Evolutionary conservation across 2,329 filamentous ascomycete genomes (phyloP).

Genomic region (Stachybotrys elegans): DNA sequence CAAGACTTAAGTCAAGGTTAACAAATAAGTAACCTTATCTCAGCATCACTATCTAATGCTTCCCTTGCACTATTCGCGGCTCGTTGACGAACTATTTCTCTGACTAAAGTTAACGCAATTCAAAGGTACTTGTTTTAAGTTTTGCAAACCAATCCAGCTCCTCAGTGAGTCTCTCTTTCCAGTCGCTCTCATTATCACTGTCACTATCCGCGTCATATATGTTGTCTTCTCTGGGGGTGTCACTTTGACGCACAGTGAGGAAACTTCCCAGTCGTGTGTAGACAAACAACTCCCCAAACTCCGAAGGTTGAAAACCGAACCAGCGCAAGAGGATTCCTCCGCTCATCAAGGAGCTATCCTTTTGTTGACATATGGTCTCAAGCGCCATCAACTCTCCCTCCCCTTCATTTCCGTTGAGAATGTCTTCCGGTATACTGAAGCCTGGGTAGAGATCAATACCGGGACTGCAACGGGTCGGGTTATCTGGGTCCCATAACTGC

Average conservation of each 20-base stretch:
- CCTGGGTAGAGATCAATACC: not conserved
- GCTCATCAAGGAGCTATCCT: not conserved
- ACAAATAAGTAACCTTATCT: no score
- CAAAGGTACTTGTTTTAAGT: not conserved
- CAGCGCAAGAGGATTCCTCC: not conserved
- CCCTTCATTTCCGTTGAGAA: not conserved
- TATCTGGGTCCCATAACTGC: not conserved
- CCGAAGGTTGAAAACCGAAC: not conserved
- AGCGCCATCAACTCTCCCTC: not conserved
- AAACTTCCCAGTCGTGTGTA: no score
- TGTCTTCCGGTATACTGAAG: not conserved
- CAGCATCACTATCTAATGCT: no score
- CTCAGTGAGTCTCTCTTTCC: not conserved
- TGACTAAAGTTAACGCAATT: no score
- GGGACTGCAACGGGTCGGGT: not conserved
- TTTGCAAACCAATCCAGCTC: not conserved
- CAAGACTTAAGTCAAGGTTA: conserved; percentile 15
- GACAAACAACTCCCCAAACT: not conserved
- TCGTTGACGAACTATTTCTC: no score
- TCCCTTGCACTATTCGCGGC: no score
- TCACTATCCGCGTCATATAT: not conserved
- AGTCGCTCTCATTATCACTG: not conserved
- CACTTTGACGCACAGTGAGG: no score
- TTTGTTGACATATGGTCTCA: not conserved
- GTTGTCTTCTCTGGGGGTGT: not conserved